These are phyloP conservation scores for Diospyros lotus DNA, from an alignment of 148 eudicot genomes.

Conservation along the genomic window DNA sequence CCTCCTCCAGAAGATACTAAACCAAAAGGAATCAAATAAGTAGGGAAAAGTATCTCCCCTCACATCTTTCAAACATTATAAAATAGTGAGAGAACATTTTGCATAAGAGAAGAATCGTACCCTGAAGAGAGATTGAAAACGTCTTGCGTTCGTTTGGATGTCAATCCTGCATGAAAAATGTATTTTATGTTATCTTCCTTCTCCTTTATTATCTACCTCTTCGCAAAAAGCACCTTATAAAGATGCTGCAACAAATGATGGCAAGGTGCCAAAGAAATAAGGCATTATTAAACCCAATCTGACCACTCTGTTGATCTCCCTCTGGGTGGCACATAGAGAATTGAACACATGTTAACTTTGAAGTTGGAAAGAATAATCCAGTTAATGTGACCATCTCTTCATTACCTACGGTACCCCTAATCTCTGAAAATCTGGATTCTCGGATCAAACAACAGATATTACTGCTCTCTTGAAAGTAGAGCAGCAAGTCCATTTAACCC, in stretches of 20 bases:
- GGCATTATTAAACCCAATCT: neutral
- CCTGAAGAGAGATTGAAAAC: slow-evolving; percentile 71
- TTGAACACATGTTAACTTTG: neutral
- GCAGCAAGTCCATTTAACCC: neutral
- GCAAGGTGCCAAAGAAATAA: neutral
- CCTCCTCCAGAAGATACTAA: slow-evolving; percentile 84
- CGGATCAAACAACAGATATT: neutral
- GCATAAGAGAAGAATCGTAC: slow-evolving; percentile 28
- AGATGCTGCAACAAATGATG: neutral
- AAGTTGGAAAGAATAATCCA: neutral
- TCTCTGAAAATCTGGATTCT: neutral
- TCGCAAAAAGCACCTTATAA: neutral
- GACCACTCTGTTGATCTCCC: neutral
- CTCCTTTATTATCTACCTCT: neutral
- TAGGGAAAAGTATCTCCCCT: neutral
- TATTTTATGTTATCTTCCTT: neutral
- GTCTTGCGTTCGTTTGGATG: slow-evolving; percentile 79
- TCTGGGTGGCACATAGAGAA: neutral
- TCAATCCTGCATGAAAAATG: slow-evolving; percentile 57
- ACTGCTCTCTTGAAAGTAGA: slow-evolving; percentile 3
- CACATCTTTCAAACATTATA: slow-evolving; percentile 6
- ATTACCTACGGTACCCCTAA: neutral
- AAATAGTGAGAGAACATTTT: neutral
- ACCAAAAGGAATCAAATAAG: slow-evolving; percentile 12
- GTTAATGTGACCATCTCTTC: neutral